These are phyloP conservation scores for Porogramme epimiltina DNA, from an alignment of 1,284 basidiomycete species.

Conservation along the genomic window DNA sequence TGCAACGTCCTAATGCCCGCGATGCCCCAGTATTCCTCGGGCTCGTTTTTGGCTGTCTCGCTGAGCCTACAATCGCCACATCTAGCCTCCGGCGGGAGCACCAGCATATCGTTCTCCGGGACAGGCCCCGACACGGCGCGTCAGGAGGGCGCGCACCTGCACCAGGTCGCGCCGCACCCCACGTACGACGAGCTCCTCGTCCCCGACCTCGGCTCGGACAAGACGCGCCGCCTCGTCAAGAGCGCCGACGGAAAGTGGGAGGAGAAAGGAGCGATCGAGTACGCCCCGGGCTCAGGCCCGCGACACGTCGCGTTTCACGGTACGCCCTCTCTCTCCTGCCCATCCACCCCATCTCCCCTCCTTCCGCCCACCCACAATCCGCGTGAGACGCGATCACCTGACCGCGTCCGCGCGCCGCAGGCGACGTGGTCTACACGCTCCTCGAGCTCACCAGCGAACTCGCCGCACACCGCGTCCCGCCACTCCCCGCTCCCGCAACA, in stretches of 20 bases:
- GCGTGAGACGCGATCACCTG: not conserved
- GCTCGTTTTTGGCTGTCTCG: constrained; percentile 53
- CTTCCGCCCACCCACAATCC: not conserved
- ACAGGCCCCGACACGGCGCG: constrained; percentile 61
- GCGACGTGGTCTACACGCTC: constrained; percentile 59
- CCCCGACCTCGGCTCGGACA: constrained; percentile 72
- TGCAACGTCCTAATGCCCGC: no score
- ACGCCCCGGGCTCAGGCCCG: constrained; percentile 62
- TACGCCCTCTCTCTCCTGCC: constrained; percentile 37
- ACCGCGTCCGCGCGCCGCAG: not conserved
- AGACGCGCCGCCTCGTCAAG: constrained; percentile 56
- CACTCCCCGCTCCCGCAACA: constrained; percentile 40
- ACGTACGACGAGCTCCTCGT: constrained; percentile 59
- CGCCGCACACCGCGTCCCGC: constrained; percentile 50
- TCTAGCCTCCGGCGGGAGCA: constrained; percentile 26
- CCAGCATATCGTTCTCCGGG: constrained; percentile 36
- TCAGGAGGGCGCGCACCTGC: constrained; percentile 68
- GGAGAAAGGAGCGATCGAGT: constrained; percentile 43
- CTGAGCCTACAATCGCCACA: constrained; percentile 49
- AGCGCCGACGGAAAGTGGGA: constrained; percentile 46
- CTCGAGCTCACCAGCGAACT: constrained; percentile 64
- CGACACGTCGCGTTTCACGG: constrained; percentile 65
- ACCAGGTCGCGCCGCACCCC: constrained; percentile 55
- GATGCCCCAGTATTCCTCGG: constrained; percentile 56
- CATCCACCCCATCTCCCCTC: not conserved